These are phyloP conservation scores for Paramecium sonneborni DNA, from an alignment of 73 alveolate species.

Conservation along the genomic window DNA sequence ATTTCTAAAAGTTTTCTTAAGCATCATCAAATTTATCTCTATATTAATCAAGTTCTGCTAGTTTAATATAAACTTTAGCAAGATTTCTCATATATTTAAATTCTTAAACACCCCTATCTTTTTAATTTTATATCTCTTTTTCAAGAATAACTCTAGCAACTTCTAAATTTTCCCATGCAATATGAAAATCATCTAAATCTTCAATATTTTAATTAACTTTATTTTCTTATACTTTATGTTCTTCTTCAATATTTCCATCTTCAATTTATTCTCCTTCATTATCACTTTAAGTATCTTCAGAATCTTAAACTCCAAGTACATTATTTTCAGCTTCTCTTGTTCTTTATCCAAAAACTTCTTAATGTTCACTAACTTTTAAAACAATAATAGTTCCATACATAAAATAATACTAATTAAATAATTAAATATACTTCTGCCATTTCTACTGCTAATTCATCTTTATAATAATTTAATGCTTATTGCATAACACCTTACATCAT, in stretches of 20 bases:
- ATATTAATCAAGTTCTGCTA: conserved; percentile 41
- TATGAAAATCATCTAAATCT: conserved; percentile 42
- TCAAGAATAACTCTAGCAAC: conserved; percentile 14
- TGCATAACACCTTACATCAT: conserved; percentile 23
- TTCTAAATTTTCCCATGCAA: conserved; percentile 56
- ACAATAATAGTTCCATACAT: conserved; percentile 33
- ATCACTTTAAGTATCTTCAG: neutral
- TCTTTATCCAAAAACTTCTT: conserved; percentile 47
- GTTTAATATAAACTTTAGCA: neutral
- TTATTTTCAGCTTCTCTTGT: conserved; percentile 40
- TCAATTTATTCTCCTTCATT: neutral
- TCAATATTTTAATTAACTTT: neutral
- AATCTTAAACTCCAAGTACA: neutral
- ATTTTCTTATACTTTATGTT: neutral
- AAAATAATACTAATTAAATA: neutral
- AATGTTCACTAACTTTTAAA: neutral
- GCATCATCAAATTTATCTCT: conserved; percentile 53
- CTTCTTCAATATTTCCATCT: conserved; percentile 8
- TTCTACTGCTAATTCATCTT: conserved; percentile 46
- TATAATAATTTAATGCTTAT: neutral
- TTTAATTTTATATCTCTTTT: neutral
- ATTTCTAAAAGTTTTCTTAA: neutral
- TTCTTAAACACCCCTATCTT: neutral
- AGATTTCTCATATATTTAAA: neutral
- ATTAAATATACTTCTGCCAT: conserved; percentile 28